Evolutionary conservation across 768 basidiomycete species (phyloP).

Genomic region (Epithele typhae): DNA sequence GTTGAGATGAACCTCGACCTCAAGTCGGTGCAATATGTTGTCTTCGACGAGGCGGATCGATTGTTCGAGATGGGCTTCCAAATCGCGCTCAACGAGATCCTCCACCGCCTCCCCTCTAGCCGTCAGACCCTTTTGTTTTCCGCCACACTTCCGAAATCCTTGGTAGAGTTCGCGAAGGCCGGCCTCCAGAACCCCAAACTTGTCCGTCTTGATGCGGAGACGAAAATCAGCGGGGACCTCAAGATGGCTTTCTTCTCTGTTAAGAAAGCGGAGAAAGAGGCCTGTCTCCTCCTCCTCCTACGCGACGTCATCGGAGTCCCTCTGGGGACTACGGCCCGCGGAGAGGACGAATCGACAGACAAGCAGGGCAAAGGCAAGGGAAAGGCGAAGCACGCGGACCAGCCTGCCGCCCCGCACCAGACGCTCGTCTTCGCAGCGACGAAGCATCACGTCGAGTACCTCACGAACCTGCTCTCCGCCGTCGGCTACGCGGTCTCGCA

Average conservation of each 20-base stretch:
- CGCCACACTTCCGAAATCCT: slow-evolving; percentile 90
- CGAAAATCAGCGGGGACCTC: slow-evolving; percentile 91
- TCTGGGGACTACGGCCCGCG: slow-evolving; percentile 34
- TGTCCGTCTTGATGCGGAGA: slow-evolving; percentile 93
- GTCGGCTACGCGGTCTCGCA: slow-evolving; percentile 89
- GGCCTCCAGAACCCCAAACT: slow-evolving; percentile 92
- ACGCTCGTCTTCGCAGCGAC: slow-evolving; percentile 94
- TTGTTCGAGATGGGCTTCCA: slow-evolving; percentile 99
- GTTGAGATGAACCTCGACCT: slow-evolving; percentile 97
- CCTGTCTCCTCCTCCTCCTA: slow-evolving; percentile 76
- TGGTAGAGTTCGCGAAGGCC: slow-evolving; percentile 98
- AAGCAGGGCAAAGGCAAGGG: slow-evolving; percentile 49
- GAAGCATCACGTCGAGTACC: slow-evolving; percentile 98
- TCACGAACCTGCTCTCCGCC: slow-evolving; percentile 68
- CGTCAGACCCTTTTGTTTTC: slow-evolving; percentile 96
- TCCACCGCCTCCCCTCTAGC: slow-evolving; percentile 78
- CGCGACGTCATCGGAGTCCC: slow-evolving; percentile 87
- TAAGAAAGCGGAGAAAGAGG: slow-evolving; percentile 92
- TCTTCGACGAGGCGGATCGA: slow-evolving; percentile 98
- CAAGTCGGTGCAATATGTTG: slow-evolving; percentile 80
- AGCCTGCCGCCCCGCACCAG: slow-evolving; percentile 73
- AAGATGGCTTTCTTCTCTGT: slow-evolving; percentile 93
- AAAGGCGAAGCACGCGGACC: slow-evolving; percentile 38
- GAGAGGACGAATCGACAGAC: slow-evolving; percentile 27
- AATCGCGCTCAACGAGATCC: slow-evolving; percentile 84